Conservation (phyloP, 75 land plant species). For the Cunninghamia lanceolata region DNA sequence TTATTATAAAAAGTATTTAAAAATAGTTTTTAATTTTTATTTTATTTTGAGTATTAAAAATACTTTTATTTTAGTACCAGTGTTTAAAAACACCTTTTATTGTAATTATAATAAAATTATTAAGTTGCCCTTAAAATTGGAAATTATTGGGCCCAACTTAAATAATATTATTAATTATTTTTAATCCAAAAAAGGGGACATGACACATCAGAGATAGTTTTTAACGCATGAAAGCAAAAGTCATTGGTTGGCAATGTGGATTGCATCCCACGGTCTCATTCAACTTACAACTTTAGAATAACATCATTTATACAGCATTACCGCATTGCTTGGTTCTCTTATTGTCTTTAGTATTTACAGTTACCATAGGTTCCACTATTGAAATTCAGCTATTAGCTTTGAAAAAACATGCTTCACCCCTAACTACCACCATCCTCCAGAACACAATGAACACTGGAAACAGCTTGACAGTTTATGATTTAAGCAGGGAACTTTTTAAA, state of each 20-base stretch:
- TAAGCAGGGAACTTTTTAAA: not conserved
- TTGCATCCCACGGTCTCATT: not conserved
- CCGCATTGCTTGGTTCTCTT: not conserved
- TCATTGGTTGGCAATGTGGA: no score
- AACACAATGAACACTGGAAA: not conserved
- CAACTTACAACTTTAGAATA: not conserved
- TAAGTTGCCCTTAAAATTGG: no score
- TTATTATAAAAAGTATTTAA: no score
- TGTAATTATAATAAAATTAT: no score
- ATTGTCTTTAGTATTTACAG: not conserved
- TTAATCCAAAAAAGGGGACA: no score
- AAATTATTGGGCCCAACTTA: no score
- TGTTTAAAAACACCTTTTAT: no score
- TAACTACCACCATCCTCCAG: not conserved
- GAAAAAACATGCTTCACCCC: not conserved
- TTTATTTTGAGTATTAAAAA: no score
- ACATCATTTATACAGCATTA: not conserved
- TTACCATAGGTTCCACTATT: constrained; percentile 1
- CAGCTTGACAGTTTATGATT: not conserved
- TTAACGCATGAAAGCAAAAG: not conserved
- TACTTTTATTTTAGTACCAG: no score
- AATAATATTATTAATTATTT: no score
- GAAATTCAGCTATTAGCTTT: not conserved
- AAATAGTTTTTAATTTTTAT: no score
- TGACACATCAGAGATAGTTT: not conserved